These are phyloP conservation scores for Thalia dealbata DNA, from an alignment of 176 grass and related monocot species.

Conservation along the genomic window DNA sequence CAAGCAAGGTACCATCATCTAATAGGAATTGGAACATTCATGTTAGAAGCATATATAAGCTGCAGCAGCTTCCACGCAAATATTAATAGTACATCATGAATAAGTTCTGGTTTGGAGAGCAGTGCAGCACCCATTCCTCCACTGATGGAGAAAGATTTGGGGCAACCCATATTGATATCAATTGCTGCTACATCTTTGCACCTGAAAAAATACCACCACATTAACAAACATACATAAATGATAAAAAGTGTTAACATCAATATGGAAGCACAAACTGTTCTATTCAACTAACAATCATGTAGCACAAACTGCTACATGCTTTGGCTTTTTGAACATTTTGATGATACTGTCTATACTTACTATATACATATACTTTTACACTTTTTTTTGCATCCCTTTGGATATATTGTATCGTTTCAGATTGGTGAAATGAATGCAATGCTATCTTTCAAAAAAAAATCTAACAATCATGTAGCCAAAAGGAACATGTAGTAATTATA, in stretches of 20 bases:
- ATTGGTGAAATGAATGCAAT: too few relatives aligned
- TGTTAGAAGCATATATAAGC: conserved; percentile 18
- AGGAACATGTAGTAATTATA: neutral
- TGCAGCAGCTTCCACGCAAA: neutral
- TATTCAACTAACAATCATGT: neutral
- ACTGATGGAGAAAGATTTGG: conserved; percentile 76
- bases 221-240: conserved; percentile 17
- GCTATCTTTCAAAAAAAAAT: too few relatives aligned
- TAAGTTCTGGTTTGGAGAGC: conserved; percentile 96
- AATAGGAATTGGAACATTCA: conserved; percentile 12
- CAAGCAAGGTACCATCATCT: conserved; percentile 11
- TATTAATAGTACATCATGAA: conserved; percentile 68
- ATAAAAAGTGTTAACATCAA: neutral
- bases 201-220: conserved; percentile 29
- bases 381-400: too few relatives aligned
- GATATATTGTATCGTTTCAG: too few relatives aligned
- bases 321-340: too few relatives aligned
- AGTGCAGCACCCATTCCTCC: conserved; percentile 98
- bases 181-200: conserved; percentile 77
- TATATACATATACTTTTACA: too few relatives aligned
- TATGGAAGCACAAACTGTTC: neutral
- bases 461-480: neutral
- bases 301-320: too few relatives aligned
- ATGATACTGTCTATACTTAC: too few relatives aligned
- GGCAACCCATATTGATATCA: conserved; percentile 98